These are phyloP conservation scores for Vanrija sp. DNA, from an alignment of 1,284 basidiomycete species.

Conservation along the genomic window DNA sequence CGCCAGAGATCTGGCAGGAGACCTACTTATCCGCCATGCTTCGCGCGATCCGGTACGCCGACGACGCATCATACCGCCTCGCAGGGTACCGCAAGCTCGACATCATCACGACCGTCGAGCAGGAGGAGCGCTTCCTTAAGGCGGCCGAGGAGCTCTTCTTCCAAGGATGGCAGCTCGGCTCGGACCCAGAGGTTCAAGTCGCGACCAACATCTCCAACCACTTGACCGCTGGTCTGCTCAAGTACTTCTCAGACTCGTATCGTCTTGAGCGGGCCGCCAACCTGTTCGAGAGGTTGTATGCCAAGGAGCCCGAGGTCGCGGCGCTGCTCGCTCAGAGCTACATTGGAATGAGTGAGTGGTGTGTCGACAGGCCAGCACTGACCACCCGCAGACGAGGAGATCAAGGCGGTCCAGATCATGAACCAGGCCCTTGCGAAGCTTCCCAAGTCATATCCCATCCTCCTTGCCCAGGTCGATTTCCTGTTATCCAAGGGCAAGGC, in stretches of 20 bases:
- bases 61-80: constrained; percentile 85
- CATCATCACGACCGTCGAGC: constrained; percentile 84
- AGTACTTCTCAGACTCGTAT: constrained; percentile 92
- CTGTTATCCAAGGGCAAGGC: constrained; percentile 70
- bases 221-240: constrained; percentile 88
- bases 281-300: constrained; percentile 85
- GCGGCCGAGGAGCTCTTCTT: constrained; percentile 86
- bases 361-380: neutral
- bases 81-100: constrained; percentile 95
- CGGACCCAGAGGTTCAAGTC: constrained; percentile 97
- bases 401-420: constrained; percentile 95
- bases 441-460: constrained; percentile 86
- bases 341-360: constrained; percentile 87
- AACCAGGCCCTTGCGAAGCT: constrained; percentile 75
- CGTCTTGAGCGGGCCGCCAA: constrained; percentile 86
- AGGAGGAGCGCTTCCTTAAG: constrained; percentile 84
- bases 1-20: constrained; percentile 92
- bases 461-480: constrained; percentile 94
- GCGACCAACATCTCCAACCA: constrained; percentile 98
- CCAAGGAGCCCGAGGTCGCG: constrained; percentile 82
- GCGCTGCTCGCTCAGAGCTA: constrained; percentile 85
- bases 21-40: constrained; percentile 91
- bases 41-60: constrained; percentile 88
- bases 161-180: constrained; percentile 98
- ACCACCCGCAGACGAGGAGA: constrained; percentile 75